Conservation (phyloP, 164 flowering plant genomes). For the Magnolia kwangsiensis region DNA sequence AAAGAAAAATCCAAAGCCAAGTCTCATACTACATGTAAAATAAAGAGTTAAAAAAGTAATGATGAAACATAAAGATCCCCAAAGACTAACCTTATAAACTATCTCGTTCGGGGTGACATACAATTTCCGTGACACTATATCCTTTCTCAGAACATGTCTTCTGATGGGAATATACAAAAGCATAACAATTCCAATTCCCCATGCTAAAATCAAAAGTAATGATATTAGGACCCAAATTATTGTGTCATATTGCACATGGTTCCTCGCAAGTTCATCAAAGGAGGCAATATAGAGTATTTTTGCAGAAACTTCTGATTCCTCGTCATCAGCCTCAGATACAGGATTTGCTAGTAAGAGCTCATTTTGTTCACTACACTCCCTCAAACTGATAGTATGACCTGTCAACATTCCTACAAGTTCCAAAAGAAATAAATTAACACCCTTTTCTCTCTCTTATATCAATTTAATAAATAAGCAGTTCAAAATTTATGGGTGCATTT, state of each 20-base stretch:
- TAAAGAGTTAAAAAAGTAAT: neutral
- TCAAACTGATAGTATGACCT: conserved; percentile 43
- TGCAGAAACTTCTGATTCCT: conserved; percentile 35
- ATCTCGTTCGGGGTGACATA: conserved; percentile 65
- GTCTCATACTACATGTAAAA: neutral
- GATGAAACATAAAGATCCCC: neutral
- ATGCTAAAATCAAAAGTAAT: conserved; percentile 64
- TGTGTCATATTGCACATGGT: conserved; percentile 50
- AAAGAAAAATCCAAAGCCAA: neutral
- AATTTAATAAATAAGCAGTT: neutral
- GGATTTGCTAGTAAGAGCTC: conserved; percentile 39
- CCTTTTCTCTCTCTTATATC: neutral
- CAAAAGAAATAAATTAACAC: conserved; percentile 6
- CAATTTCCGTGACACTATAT: conserved; percentile 60
- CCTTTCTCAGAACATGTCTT: conserved; percentile 63
- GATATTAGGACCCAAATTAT: conserved; percentile 73
- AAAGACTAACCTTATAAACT: conserved; percentile 61
- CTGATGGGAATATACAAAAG: conserved; percentile 60
- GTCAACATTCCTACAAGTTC: conserved; percentile 43
- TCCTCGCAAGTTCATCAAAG: conserved; percentile 59
- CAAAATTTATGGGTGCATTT: neutral
- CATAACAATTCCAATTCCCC: conserved; percentile 77
- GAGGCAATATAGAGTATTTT: conserved; percentile 56
- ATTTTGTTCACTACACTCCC: conserved; percentile 36
- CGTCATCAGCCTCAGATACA: conserved; percentile 46